Evolutionary conservation across 1,284 basidiomycete species (phyloP).

Genomic region (Meripilus lineatus): DNA sequence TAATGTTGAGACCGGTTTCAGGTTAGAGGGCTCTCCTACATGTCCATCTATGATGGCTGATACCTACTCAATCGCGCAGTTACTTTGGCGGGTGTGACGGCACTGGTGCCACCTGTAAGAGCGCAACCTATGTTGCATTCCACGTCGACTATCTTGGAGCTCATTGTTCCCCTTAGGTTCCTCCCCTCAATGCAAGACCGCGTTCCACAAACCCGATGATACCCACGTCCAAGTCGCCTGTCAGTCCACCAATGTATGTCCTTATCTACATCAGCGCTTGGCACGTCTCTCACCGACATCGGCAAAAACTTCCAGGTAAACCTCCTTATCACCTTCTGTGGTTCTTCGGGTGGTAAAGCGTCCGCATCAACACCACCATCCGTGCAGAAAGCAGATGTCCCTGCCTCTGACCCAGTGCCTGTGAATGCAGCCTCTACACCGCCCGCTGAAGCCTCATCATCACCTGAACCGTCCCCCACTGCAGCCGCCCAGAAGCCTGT

Average conservation of each 20-base stretch:
- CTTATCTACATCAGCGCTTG: too few species aligned
- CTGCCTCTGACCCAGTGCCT: too few species aligned
- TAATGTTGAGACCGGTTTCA: slow-evolving; percentile 28
- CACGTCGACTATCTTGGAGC: background rate
- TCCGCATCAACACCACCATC: too few species aligned
- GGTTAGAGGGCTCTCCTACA: slow-evolving; percentile 14
- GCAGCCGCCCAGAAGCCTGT: too few species aligned
- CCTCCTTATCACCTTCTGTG: slow-evolving; percentile 31
- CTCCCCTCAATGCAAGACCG: slow-evolving; percentile 25
- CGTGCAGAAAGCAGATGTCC: too few species aligned
- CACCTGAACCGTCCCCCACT: background rate
- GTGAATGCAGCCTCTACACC: background rate
- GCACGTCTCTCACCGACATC: background rate
- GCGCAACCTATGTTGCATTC: background rate
- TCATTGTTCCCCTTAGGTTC: slow-evolving; percentile 19
- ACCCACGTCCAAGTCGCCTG: slow-evolving; percentile 37
- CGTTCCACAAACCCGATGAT: slow-evolving; percentile 37
- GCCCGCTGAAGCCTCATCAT: background rate
- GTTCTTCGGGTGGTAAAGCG: background rate
- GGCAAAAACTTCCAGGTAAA: slow-evolving; percentile 17
- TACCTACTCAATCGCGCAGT: slow-evolving; percentile 8
- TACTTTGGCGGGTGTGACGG: slow-evolving; percentile 29
- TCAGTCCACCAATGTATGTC: slow-evolving; percentile 25
- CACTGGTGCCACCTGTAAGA: slow-evolving; percentile 27
- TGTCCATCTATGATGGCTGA: too few species aligned